phyloP scores from a whole-genome alignment of 768 basidiomycete species.

The Hericium alpestre region DNA sequence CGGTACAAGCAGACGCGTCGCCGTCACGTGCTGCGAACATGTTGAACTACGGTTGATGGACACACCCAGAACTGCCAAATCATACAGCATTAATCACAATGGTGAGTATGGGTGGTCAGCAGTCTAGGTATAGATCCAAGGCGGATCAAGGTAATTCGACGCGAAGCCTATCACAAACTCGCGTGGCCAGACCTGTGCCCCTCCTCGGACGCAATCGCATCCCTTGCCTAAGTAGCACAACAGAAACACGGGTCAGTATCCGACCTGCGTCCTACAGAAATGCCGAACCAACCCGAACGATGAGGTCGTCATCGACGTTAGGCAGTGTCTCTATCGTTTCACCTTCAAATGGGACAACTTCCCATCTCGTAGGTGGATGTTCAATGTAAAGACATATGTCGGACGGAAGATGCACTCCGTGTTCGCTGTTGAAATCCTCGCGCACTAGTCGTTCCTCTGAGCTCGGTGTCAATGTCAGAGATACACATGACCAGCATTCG shows the following conservation, averaged over 20 bases:
- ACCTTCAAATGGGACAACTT: constrained; percentile 47
- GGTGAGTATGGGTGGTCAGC: too few species aligned
- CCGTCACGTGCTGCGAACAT: neutral
- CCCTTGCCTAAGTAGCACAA: constrained; percentile 20
- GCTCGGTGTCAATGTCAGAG: too few species aligned
- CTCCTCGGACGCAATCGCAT: constrained; percentile 12
- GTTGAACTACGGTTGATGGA: neutral
- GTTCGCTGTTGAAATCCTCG: constrained; percentile 58
- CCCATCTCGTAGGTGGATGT: constrained; percentile 66
- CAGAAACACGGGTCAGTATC: neutral
- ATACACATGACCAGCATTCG: neutral
- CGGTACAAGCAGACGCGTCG: neutral
- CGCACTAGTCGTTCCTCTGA: constrained; percentile 57
- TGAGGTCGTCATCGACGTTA: constrained; percentile 46
- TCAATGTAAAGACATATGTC: constrained; percentile 73
- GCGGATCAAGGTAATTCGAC: neutral
- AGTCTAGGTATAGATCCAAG: too few species aligned
- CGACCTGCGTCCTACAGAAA: neutral
- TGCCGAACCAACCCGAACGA: constrained; percentile 36
- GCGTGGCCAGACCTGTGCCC: constrained; percentile 7
- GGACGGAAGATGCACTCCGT: constrained; percentile 64
- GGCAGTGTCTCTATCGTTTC: constrained; percentile 51
- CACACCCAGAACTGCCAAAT: too few species aligned
- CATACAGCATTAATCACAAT: too few species aligned
- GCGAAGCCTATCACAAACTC: constrained; percentile 2